These are phyloP conservation scores for Cinnamomum chago DNA, from an alignment of 164 flowering plant genomes.

Conservation along the genomic window DNA sequence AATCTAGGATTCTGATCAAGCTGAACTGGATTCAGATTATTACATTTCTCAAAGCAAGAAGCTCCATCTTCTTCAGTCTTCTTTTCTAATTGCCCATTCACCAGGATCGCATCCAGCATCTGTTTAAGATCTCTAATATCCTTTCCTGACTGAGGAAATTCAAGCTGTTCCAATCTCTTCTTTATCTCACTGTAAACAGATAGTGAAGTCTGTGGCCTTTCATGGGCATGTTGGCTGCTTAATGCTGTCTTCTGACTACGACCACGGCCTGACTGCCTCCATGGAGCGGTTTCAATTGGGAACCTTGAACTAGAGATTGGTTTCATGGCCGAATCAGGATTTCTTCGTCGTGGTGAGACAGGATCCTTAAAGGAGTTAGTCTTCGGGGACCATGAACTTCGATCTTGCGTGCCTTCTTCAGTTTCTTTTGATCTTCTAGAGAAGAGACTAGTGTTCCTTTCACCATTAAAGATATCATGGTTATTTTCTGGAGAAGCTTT, in stretches of 20 bases:
- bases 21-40: constrained; percentile 11
- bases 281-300: constrained; percentile 73
- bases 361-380: constrained; percentile 23
- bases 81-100: constrained; percentile 35
- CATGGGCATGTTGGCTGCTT: constrained; percentile 21
- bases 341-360: constrained; percentile 26
- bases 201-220: constrained; percentile 30
- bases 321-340: constrained; percentile 32
- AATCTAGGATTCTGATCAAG: constrained; percentile 25
- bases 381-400: constrained; percentile 32
- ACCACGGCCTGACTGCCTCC: constrained; percentile 49
- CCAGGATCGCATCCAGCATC: constrained; percentile 85
- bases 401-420: constrained; percentile 25
- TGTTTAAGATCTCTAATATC: constrained; percentile 96
- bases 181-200: constrained; percentile 80
- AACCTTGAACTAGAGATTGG: constrained; percentile 37
- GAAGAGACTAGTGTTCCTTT: not conserved
- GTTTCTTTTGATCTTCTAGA: constrained; percentile 26
- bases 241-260: constrained; percentile 26
- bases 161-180: constrained; percentile 71
- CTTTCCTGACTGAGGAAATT: constrained; percentile 67
- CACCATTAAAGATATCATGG: constrained; percentile 11
- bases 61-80: constrained; percentile 33
- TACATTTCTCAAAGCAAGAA: constrained; percentile 23
- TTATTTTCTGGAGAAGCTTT: constrained; percentile 17